Conservation (phyloP, 306 rosid genomes). For the barrel medic (Medicago truncatula) region MtrunA17r5.0-ANR NC_053048.1:10331001-10331500, state of each 20-base stretch:
- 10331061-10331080: too few relatives aligned
- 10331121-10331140: too few relatives aligned
- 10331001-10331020: too few relatives aligned
- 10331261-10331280: neutral
- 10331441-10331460: slow-evolving; percentile 57
- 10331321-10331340: slow-evolving; percentile 34
- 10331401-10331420: slow-evolving; percentile 23
- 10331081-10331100: too few relatives aligned
- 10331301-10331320: slow-evolving; percentile 27
- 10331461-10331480: slow-evolving; percentile 49
- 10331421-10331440: slow-evolving; percentile 37
- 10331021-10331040: too few relatives aligned
- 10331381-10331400: neutral
- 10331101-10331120: too few relatives aligned
- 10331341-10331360: slow-evolving; percentile 29
- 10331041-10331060: too few relatives aligned
- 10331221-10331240: neutral
- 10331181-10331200: too few relatives aligned
- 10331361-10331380: neutral
- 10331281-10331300: neutral
- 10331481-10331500: slow-evolving; percentile 37
- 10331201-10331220: too few relatives aligned
- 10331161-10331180: too few relatives aligned
- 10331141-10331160: too few relatives aligned
- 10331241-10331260: neutral